Base-by-base conservation (phyloP, 108 stramenopile species). In the Discostella stelligeroides region DNA sequence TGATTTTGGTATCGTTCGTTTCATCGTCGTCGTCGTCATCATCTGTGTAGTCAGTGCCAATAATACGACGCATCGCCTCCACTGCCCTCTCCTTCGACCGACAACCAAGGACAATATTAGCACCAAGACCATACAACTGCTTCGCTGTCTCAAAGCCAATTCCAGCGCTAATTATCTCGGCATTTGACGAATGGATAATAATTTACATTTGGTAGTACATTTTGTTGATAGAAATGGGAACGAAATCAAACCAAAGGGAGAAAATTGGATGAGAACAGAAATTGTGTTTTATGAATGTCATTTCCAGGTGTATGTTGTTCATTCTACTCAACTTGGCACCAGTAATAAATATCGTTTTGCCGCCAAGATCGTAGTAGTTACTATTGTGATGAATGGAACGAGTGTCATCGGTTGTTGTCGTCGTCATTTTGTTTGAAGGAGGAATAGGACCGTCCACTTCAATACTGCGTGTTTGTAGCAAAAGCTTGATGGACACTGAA, bases 21-120 rank as follows among this genome's bases (percentile, higher is more conserved):
- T 0, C 54, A 7, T 1, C 41, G 30, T 62, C 20, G 14, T 0
- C 13, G 61, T 62, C 12, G 8, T 21, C 14, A 25, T 18, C n/a
- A 60, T 18, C 68, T 69, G 14, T 45, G 29, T 46, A 13, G 29
- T 25, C 54, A 41, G 13, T 29, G 51, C n/a, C 50, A 27, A 66
- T 13, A 24, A 91, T 84, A 5, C 73, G 79, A 0, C 63, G 42
- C 66, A 84, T 80, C 20, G 93, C 93, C n/a, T 72, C 68, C 60
- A 76, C 13, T 4, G 88, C 93, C 13, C 79, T 60, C 9, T 34
- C 37, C 9, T 46, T 20, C 20, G 79, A 86, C 9, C 93, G 90
- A 69, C 93, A 94, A 21, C 84, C 84, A 61, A 94, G 66, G 40
- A 94, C 67, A 0, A 95, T 79, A 18, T 79, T 88, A 10, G 88